Conservation (phyloP, 169 alveolate genomes). For the Plasmodium yoelii region DNA sequence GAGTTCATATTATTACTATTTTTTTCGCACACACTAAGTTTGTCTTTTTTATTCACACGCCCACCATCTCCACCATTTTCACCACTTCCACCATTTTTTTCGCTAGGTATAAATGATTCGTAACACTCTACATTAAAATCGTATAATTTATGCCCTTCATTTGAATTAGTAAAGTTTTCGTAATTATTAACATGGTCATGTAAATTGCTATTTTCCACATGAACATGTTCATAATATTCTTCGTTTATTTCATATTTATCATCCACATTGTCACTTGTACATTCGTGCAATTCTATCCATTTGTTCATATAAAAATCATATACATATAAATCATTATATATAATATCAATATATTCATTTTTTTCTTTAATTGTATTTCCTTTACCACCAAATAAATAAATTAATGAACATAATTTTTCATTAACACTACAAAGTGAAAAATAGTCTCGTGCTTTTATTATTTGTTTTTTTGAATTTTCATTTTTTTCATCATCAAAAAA, state of each 20-base stretch:
- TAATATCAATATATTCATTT: slow-evolving; percentile 59
- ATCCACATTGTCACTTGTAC: background rate
- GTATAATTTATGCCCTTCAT: background rate
- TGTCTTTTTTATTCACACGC: too few species aligned
- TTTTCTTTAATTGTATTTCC: slow-evolving; percentile 63
- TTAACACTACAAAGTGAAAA: slow-evolving; percentile 68
- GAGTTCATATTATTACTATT: too few species aligned
- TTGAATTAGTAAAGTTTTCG: background rate
- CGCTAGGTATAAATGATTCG: background rate
- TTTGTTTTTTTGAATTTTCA: slow-evolving; percentile 28
- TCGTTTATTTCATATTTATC: background rate
- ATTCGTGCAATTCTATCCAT: slow-evolving; percentile 59
- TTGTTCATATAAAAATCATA: slow-evolving; percentile 64
- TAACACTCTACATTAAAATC: slow-evolving; percentile 1
- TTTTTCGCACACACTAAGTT: too few species aligned
- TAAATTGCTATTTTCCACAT: background rate
- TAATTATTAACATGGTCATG: background rate
- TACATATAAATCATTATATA: slow-evolving; percentile 70
- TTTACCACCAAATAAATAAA: slow-evolving; percentile 75
- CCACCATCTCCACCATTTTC: too few species aligned
- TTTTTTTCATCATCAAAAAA: slow-evolving; percentile 37
- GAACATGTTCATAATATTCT: slow-evolving; percentile 1
- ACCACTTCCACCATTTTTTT: background rate
- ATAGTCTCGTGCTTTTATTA: slow-evolving; percentile 68
- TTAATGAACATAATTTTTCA: slow-evolving; percentile 50